These are phyloP conservation scores for Tausonia pullulans DNA, from an alignment of 1,284 basidiomycete species.

Conservation along the genomic window DNA sequence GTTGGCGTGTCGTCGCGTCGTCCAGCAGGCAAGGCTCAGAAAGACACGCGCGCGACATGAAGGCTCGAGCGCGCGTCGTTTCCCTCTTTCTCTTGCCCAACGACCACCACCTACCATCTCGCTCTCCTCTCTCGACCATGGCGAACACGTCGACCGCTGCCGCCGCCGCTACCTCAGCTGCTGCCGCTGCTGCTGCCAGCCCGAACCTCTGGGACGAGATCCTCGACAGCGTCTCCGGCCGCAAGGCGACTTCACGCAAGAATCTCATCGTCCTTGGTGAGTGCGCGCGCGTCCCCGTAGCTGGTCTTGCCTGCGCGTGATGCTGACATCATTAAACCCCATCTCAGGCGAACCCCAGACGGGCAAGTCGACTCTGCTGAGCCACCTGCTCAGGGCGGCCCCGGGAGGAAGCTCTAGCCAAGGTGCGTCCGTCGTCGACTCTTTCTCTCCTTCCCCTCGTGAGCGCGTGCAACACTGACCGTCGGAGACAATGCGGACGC, in stretches of 20 bases:
- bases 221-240: slow-evolving; percentile 8
- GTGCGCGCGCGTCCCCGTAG: neutral
- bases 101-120: no score
- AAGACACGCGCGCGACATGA: no score
- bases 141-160: no score
- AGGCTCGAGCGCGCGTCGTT: no score
- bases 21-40: no score
- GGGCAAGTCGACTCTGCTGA: slow-evolving; percentile 2
- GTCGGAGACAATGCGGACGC: no score
- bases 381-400: neutral
- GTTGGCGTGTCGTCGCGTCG: neutral
- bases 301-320: neutral
- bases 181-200: neutral
- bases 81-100: no score
- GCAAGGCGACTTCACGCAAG: neutral
- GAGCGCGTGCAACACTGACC: neutral
- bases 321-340: neutral
- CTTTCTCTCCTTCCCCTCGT: neutral
- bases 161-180: neutral
- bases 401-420: neutral
- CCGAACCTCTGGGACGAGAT: slow-evolving; percentile 14
- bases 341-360: slow-evolving; percentile 3
- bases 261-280: slow-evolving; percentile 15
- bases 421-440: neutral
- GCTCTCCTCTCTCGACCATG: no score